Base-by-base conservation (phyloP, 306 rosid genomes). In the Mucuna pruriens region DNA sequence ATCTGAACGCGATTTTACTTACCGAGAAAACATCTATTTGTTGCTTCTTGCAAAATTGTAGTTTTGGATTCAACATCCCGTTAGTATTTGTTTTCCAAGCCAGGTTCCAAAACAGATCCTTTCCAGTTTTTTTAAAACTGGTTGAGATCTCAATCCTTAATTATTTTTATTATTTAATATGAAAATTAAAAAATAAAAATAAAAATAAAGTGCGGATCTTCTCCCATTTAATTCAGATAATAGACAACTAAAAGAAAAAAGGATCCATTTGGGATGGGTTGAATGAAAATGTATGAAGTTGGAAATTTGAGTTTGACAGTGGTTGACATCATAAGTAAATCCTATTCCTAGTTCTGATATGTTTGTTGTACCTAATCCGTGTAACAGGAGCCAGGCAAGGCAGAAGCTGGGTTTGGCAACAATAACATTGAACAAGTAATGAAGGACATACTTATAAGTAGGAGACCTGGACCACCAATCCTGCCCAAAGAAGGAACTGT, bases 361-460 rank as follows among this genome's bases (percentile, higher is more conserved):
- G 4, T 19, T 54, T 23, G n/a, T 11, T 31, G 17, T 48, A 3
- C 8, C 2, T 44, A 26, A 68, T 4, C 16, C 5, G 2, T 39
- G 79, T 40, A 3, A n/a, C 46, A 74, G 86, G 89, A 68, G 15
- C 65, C 75, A 9, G 86, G 82, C 13, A 76, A 79, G n/a, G 40
- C 36, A 5, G 89, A 86, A 68, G 58, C 80, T 52, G 79, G 60
- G 52, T 29, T 69, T 8, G 80, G 31, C 1, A 23, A 44, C 19
- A 1, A 2, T 8, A 70, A 46, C 17, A 6, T 51, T 7, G 71
- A 54, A 45, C 46, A 44, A 10, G 54, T 52, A 0, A 13, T 79
- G 1, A 51, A 62, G 82, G 26, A 40, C 40, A 2, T 86, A 6
- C 84, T 86, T 1, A 74, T 67, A 9, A 69, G 25, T 54, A 62